Conservation (phyloP, 306 rosid genomes). For the Chamaecrista fasciculata region DNA sequence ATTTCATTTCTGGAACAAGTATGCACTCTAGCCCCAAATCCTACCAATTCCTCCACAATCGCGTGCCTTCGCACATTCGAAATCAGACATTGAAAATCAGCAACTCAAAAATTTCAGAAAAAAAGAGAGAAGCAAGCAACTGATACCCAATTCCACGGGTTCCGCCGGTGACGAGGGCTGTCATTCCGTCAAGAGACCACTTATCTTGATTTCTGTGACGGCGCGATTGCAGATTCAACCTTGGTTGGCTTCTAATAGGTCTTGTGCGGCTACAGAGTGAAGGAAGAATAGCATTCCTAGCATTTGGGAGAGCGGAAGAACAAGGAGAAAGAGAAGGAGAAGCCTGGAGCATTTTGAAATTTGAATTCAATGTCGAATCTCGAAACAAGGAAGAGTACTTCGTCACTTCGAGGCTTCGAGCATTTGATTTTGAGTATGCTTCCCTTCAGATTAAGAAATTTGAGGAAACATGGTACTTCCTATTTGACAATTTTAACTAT, state of each 20-base stretch:
- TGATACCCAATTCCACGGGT: conserved; percentile 76
- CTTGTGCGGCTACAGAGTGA: background rate
- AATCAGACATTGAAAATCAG: conserved; percentile 15
- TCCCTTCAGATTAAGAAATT: background rate
- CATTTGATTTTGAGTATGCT: background rate
- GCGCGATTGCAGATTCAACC: conserved; percentile 14
- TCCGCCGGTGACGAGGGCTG: conserved; percentile 79
- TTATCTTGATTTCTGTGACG: conserved; percentile 14
- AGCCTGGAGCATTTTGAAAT: conserved; percentile 26
- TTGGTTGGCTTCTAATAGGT: conserved; percentile 26
- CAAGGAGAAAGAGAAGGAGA: conserved; percentile 15
- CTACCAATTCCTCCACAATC: conserved; percentile 70
- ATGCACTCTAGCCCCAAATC: conserved; percentile 77
- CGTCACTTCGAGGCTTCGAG: background rate
- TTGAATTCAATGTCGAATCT: background rate
- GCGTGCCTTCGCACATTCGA: conserved; percentile 44
- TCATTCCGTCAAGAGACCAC: conserved; percentile 63
- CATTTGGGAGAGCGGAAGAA: background rate
- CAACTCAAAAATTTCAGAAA: conserved; percentile 12
- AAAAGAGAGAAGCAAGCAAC: too few species aligned
- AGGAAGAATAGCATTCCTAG: conserved; percentile 13
- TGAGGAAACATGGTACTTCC: too few species aligned
- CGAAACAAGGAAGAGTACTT: background rate
- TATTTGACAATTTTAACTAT: too few species aligned
- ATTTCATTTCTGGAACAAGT: conserved; percentile 59